A percentile compares a stretch with the other conserved stretches of the same genome.
These are phyloP conservation scores for Digitaria exilis DNA, from an alignment of 202 grass and related monocot species.

Conservation along the genomic window DNA sequence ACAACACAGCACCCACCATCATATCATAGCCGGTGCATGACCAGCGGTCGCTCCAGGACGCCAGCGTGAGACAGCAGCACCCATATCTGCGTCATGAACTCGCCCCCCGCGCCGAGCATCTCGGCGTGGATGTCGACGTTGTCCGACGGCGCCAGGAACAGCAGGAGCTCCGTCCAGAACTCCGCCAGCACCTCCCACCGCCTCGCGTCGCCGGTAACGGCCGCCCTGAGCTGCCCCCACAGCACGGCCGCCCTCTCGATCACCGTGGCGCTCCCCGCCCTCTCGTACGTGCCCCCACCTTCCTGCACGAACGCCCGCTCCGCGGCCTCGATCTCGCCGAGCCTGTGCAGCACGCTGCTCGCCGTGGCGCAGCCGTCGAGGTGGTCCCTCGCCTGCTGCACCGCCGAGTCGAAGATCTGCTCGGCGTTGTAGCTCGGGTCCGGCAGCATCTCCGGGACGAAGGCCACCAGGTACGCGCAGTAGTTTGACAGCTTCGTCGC, in stretches of 20 bases:
- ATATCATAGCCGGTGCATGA: background rate
- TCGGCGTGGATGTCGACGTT: constrained; percentile 56
- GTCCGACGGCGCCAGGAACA: constrained; percentile 57
- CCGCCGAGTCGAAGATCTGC: constrained; percentile 53
- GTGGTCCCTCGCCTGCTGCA: constrained; percentile 49
- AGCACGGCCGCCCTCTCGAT: constrained; percentile 47
- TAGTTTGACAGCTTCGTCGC: constrained; percentile 55
- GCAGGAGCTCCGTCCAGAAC: constrained; percentile 50
- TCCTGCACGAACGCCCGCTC: constrained; percentile 1
- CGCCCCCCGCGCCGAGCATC: constrained; percentile 50
- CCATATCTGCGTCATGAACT: constrained; percentile 65
- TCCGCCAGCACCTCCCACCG: constrained; percentile 51
- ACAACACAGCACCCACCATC: background rate
- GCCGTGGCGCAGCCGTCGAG: constrained; percentile 7
- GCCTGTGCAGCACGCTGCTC: background rate
- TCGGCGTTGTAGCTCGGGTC: constrained; percentile 49
- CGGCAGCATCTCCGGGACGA: constrained; percentile 61
- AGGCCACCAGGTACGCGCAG: constrained; percentile 60
- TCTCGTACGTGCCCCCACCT: background rate
- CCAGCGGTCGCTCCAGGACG: constrained; percentile 44
- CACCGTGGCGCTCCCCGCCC: constrained; percentile 21
- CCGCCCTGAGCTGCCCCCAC: constrained; percentile 27
- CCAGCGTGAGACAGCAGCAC: constrained; percentile 52
- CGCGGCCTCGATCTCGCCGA: background rate
- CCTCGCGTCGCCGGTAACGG: background rate